phyloP scores from a whole-genome alignment of 1,284 basidiomycete species.

The Neolentinus lepideus region DNA sequence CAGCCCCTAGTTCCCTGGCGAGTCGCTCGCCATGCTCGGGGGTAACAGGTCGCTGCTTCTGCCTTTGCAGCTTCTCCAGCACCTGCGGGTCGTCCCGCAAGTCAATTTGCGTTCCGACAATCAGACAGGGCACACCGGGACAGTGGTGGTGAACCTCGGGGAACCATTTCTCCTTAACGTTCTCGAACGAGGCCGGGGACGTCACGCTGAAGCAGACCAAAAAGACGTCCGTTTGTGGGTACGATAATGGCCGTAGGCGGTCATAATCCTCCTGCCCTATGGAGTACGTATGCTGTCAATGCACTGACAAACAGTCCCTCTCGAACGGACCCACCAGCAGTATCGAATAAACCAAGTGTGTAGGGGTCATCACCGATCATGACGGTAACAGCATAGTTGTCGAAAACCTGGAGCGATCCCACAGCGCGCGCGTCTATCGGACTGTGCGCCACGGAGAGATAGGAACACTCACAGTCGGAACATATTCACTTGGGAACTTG shows the following conservation, averaged over 20 bases:
- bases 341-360: slow-evolving; percentile 97
- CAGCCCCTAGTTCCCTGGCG: slow-evolving; percentile 92
- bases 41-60: slow-evolving; percentile 92
- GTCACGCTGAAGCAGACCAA: slow-evolving; percentile 99
- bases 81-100: slow-evolving; percentile 91
- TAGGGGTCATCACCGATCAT: slow-evolving; percentile 99
- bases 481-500: slow-evolving; percentile 98
- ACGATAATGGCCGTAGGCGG: slow-evolving; percentile 95
- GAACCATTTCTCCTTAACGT: slow-evolving; percentile 99
- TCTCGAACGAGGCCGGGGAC: slow-evolving; percentile 97
- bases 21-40: slow-evolving; percentile 89
- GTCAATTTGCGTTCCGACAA: slow-evolving; percentile 98
- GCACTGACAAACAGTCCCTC: background rate
- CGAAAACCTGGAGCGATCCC: slow-evolving; percentile 67
- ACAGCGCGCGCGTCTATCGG: slow-evolving; percentile 10
- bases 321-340: slow-evolving; percentile 66
- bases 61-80: slow-evolving; percentile 90
- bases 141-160: slow-evolving; percentile 99
- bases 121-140: slow-evolving; percentile 98
- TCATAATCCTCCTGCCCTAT: slow-evolving; percentile 99
- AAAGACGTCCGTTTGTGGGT: slow-evolving; percentile 99
- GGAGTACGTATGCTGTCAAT: background rate
- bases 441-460: slow-evolving; percentile 11
- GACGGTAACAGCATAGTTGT: slow-evolving; percentile 98
- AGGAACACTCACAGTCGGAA: slow-evolving; percentile 81